A percentile compares a stretch with the other conserved stretches of the same genome.
Evolutionary conservation across 2,329 filamentous ascomycete genomes (phyloP).

Genomic region (Coniochaeta sp.): DNA sequence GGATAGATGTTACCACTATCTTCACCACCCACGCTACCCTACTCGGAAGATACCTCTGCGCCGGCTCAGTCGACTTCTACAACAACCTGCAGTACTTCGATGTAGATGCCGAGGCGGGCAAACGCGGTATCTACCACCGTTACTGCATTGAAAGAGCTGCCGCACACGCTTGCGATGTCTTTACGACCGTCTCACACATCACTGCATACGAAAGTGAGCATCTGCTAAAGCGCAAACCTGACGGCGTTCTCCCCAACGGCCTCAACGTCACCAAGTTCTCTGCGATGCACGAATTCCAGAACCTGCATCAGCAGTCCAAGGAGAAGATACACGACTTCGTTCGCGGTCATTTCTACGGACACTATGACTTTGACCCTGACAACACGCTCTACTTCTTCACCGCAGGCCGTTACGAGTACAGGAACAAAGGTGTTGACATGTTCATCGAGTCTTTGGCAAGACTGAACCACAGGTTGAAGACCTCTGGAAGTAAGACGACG

Average conservation of each 20-base stretch:
- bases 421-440: slow-evolving; percentile 99
- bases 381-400: slow-evolving; percentile 99
- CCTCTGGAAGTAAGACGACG: slow-evolving; percentile 77
- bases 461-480: slow-evolving; percentile 88
- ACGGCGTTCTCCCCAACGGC: slow-evolving; percentile 92
- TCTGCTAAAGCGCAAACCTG: slow-evolving; percentile 92
- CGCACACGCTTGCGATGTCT: slow-evolving; percentile 88
- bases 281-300: slow-evolving; percentile 98
- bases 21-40: slow-evolving; percentile 97
- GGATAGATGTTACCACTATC: slow-evolving; percentile 95
- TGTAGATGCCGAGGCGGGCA: slow-evolving; percentile 91
- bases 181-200: slow-evolving; percentile 97
- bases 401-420: slow-evolving; percentile 91
- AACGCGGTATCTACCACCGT: slow-evolving; percentile 95
- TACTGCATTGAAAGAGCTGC: slow-evolving; percentile 97
- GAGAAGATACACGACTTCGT: slow-evolving; percentile 98
- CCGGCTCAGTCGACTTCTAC: slow-evolving; percentile 97
- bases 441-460: slow-evolving; percentile 95
- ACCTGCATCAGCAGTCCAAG: slow-evolving; percentile 91
- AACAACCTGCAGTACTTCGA: slow-evolving; percentile 98
- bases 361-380: slow-evolving; percentile 93
- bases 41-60: slow-evolving; percentile 90
- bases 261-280: slow-evolving; percentile 98
- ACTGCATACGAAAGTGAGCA: slow-evolving; percentile 98
- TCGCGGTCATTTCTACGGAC: slow-evolving; percentile 94